Base-by-base conservation (phyloP, 2,329 filamentous ascomycete genomes). In the Colletotrichum truncatum region DNA sequence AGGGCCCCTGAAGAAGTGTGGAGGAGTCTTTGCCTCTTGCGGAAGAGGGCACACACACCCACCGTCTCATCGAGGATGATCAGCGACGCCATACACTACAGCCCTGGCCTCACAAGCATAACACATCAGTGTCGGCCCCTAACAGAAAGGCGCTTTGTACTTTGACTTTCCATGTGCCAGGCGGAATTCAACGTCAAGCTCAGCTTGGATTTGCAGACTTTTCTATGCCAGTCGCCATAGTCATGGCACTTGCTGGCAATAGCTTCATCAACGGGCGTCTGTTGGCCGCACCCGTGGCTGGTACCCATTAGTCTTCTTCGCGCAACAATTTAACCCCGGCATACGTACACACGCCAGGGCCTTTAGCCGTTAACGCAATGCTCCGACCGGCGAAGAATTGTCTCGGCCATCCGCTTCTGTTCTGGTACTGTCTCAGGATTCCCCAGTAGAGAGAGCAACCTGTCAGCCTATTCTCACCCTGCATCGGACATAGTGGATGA, bases 351-450 rank as follows among this genome's bases (percentile, higher is more conserved):
- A 18, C 49, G 11, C 48, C 14, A 46, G 48, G 48, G 38, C 11
- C 36, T 49, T 25, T 30, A 38, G 43, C 49, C 36, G 51, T 54
- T 66, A 52, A 34, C 18, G 18, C 57, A 55, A n/a, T 39, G 25
- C 25, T 36, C 45, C 25, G 52, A 38, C 45, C 30, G 51, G 43
- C 43, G 16, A 39, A 39, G 36, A 26, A 32, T n/a, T 43, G 51
- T 64, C 43, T 66, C 18, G 45, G 28, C 52, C 54, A 16, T 58
- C 58, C 53, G 51, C 38, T 64, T 62, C 59, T 14, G 51, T 64
- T 30, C 59, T 64, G 51, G 43, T 36, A 34, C 36, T 66, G 64
- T 66, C 64, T 66, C 64, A 58, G 59, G 58, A 38, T 66, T 64
- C 64, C 52, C 26, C 52, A 65, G 62, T 41, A 32, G 12, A n/a